Evolutionary conservation across 441 rosid species (phyloP).

Genomic region (Hura crepitans): DNA sequence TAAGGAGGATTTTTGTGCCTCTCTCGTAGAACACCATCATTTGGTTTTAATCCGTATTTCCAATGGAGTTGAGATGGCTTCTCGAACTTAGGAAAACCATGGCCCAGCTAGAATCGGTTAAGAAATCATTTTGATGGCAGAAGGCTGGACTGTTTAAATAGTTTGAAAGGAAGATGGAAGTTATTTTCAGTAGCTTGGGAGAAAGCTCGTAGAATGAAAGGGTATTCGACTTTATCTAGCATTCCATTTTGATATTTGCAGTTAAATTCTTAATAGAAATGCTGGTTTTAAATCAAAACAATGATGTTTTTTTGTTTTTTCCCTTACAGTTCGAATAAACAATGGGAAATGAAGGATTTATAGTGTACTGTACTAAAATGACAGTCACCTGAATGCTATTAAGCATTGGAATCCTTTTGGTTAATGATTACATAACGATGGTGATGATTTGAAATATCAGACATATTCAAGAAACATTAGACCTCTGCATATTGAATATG

Average conservation of each 20-base stretch:
- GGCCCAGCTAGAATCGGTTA: background rate
- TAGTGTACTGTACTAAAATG: background rate
- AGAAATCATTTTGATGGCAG: background rate
- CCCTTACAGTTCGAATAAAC: background rate
- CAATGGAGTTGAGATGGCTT: background rate
- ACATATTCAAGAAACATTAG: background rate
- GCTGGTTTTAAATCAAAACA: background rate
- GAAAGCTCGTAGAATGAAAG: background rate
- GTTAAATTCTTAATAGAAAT: background rate
- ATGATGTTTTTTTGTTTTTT: slow-evolving; percentile 1
- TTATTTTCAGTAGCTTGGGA: background rate
- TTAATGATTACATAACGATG: background rate
- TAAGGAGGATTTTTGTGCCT: background rate
- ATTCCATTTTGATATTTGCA: background rate
- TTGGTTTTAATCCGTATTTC: background rate
- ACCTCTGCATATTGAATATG: slow-evolving; percentile 2
- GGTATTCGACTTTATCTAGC: background rate
- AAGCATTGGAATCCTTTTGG: background rate
- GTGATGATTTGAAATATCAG: background rate
- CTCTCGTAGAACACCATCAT: background rate
- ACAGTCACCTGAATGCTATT: background rate
- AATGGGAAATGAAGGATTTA: background rate
- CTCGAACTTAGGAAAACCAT: background rate
- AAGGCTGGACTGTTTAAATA: background rate
- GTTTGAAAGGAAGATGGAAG: background rate